phyloP scores from a whole-genome alignment of 2,329 filamentous ascomycete genomes.

The Stachybotrys echinatus region DNA sequence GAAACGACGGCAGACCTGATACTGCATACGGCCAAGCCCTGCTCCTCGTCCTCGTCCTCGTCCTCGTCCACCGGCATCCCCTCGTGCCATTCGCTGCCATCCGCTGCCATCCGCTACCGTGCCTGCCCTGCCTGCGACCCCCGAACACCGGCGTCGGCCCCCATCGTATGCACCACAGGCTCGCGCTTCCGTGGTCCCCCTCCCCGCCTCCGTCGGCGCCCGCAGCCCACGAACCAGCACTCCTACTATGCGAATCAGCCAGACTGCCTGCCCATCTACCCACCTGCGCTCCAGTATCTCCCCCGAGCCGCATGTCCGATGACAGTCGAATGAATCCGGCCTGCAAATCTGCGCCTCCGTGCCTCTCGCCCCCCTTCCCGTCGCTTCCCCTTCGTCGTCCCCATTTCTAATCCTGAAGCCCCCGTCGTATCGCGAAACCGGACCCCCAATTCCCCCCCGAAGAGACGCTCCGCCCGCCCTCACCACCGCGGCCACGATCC shows the following conservation, averaged over 20 bases:
- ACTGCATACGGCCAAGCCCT: no score
- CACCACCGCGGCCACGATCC: no score
- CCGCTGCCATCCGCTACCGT: no score
- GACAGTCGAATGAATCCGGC: neutral
- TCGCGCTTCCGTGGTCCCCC: constrained; percentile 9
- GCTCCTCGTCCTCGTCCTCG: no score
- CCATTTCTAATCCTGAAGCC: neutral
- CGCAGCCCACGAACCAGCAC: neutral
- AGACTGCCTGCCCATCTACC: neutral
- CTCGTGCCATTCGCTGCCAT: no score
- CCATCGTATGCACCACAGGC: no score
- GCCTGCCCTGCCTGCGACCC: no score
- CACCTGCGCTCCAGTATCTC: neutral
- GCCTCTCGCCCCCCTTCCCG: neutral
- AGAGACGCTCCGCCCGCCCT: neutral
- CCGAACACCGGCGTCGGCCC: no score
- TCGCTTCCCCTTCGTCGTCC: neutral
- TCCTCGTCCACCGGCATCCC: no score
- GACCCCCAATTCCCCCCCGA: neutral
- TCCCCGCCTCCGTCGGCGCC: constrained; percentile 15
- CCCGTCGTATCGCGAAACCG: neutral
- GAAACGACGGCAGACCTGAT: no score
- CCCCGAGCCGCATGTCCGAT: neutral
- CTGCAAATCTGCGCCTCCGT: neutral
- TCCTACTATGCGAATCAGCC: neutral